Percentiles rank a stretch among this genome's conserved stretches.
Conservation (phyloP, 768 basidiomycete genomes). For the Pleurotus tuber-regium region DNA sequence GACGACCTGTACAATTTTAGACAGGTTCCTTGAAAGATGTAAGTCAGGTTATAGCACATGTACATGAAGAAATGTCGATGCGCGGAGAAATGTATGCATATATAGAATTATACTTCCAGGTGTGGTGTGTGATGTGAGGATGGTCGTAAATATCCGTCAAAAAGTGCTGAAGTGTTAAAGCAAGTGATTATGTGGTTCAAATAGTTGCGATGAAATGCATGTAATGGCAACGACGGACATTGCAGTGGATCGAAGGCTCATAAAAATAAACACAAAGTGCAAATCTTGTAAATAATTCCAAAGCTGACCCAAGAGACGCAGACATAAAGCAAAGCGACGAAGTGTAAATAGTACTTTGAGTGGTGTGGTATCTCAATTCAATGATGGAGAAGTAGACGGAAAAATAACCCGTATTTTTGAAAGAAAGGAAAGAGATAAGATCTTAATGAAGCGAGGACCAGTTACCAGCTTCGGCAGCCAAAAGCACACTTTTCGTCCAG, state of each 20-base stretch:
- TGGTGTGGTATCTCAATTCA: constrained; percentile 10
- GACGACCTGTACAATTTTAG: too few species aligned
- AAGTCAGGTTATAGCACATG: too few species aligned
- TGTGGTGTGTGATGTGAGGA: not conserved
- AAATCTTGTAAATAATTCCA: constrained; percentile 7
- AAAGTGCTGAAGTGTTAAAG: not conserved
- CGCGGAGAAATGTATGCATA: not conserved
- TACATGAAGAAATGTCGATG: too few species aligned
- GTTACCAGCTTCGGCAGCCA: constrained; percentile 55
- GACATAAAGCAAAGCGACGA: constrained; percentile 4
- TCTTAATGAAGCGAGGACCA: constrained; percentile 19
- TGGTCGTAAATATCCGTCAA: not conserved
- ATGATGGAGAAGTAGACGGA: not conserved
- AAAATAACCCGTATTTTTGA: constrained; percentile 2
- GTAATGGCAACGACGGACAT: not conserved
- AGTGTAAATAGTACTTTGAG: not conserved
- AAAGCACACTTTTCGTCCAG: constrained; percentile 73
- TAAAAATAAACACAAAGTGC: constrained; percentile 10
- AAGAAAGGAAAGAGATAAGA: not conserved
- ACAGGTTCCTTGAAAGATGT: too few species aligned
- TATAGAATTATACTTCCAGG: not conserved
- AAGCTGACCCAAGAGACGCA: constrained; percentile 4
- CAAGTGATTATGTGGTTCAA: not conserved
- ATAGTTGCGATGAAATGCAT: not conserved
- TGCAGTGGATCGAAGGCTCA: constrained; percentile 4